Evolutionary conservation across 768 basidiomycete species (phyloP).

Genomic region (Daedaleopsis sinensis): DNA sequence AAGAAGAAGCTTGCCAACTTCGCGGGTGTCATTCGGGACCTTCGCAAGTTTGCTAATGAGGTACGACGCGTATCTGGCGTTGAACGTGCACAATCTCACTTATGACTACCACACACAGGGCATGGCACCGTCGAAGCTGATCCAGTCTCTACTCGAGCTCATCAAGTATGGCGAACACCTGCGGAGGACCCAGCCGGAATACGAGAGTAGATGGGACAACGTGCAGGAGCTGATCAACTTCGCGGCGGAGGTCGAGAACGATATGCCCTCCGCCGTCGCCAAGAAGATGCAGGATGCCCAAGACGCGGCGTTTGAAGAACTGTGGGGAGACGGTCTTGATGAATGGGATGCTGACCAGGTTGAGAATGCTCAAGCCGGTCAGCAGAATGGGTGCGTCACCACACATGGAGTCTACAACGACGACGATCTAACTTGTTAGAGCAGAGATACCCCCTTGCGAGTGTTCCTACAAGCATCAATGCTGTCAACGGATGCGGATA

Average conservation of each 20-base stretch:
- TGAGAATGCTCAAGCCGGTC: not conserved
- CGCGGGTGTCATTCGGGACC: slow-evolving; percentile 52
- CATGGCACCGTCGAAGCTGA: slow-evolving; percentile 61
- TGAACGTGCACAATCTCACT: too few species aligned
- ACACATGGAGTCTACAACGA: not conserved
- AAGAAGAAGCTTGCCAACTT: slow-evolving; percentile 67
- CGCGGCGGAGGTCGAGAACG: slow-evolving; percentile 56
- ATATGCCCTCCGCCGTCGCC: slow-evolving; percentile 28
- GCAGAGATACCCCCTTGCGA: slow-evolving; percentile 57
- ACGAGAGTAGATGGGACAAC: slow-evolving; percentile 82
- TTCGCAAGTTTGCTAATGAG: slow-evolving; percentile 56
- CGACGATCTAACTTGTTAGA: not conserved
- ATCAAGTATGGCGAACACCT: slow-evolving; percentile 71
- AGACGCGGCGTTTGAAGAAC: slow-evolving; percentile 8
- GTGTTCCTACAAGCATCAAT: slow-evolving; percentile 79
- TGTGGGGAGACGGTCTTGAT: slow-evolving; percentile 13
- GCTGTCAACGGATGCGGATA: slow-evolving; percentile 80
- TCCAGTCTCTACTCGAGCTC: slow-evolving; percentile 56
- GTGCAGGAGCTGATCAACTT: slow-evolving; percentile 84
- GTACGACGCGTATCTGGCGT: slow-evolving; percentile 35
- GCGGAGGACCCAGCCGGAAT: slow-evolving; percentile 71
- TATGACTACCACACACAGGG: slow-evolving; percentile 42
- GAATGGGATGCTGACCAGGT: slow-evolving; percentile 14
- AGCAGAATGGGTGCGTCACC: not conserved
- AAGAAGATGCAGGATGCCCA: slow-evolving; percentile 14